These are phyloP conservation scores for Calonectria honghensis DNA, from an alignment of 2,329 filamentous ascomycete species.

Conservation along the genomic window DNA sequence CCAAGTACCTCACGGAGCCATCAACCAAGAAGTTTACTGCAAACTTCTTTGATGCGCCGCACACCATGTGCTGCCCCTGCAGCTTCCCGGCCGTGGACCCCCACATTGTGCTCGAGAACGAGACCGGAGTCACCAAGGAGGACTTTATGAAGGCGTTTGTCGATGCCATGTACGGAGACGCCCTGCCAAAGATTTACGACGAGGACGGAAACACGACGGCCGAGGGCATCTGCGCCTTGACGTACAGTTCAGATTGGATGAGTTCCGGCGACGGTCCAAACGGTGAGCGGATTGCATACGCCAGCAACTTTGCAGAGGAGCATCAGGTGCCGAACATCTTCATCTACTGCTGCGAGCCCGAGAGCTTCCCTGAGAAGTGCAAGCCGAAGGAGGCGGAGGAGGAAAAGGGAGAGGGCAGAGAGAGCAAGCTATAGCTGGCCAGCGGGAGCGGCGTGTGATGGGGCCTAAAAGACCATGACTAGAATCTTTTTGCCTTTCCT, in stretches of 20 bases:
- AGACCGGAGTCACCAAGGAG: conserved; percentile 33
- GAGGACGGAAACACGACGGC: background rate
- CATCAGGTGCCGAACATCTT: conserved; percentile 27
- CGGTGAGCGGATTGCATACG: conserved; percentile 3
- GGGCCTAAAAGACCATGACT: background rate
- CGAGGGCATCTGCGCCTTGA: background rate
- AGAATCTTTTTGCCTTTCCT: background rate
- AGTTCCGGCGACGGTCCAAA: background rate
- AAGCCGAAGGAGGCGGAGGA: background rate
- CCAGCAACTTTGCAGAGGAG: background rate
- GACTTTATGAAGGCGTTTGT: conserved; percentile 32
- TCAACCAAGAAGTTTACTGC: conserved; percentile 26
- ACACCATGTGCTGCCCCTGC: conserved; percentile 26
- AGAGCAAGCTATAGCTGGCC: background rate
- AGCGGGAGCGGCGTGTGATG: too few relatives aligned
- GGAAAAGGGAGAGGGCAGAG: background rate
- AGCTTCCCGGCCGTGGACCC: conserved; percentile 27
- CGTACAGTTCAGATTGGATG: conserved; percentile 31
- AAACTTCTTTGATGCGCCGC: conserved; percentile 18
- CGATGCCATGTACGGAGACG: conserved; percentile 30
- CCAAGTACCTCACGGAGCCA: conserved; percentile 31
- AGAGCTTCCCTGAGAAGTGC: background rate
- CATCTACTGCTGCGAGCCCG: conserved; percentile 30
- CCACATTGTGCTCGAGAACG: conserved; percentile 30
- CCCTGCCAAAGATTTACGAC: conserved; percentile 22